Conservation (phyloP, 805 yeast species). For the Lachancea quebecensis region DNA sequence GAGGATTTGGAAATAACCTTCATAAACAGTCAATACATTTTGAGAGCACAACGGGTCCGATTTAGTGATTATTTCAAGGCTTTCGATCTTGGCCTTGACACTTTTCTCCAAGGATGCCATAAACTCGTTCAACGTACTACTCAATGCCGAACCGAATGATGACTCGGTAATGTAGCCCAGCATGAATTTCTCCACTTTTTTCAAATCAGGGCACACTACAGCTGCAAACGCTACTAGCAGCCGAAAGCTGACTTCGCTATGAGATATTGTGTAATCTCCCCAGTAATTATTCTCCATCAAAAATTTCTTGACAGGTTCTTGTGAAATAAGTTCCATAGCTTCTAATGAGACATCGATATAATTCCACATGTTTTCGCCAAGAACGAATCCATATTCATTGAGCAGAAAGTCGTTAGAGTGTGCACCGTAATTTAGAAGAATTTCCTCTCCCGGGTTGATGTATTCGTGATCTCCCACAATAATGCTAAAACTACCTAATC, state of each 20-base stretch:
- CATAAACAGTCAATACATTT: slow-evolving; percentile 15
- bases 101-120: neutral
- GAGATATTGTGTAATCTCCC: slow-evolving; percentile 66
- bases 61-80: neutral
- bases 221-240: slow-evolving; percentile 69
- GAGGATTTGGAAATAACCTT: slow-evolving; percentile 18
- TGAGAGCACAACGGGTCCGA: slow-evolving; percentile 8
- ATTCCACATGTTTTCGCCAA: slow-evolving; percentile 58
- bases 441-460: slow-evolving; percentile 39
- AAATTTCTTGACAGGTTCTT: slow-evolving; percentile 35
- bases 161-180: slow-evolving; percentile 26
- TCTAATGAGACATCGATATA: slow-evolving; percentile 53
- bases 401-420: slow-evolving; percentile 78
- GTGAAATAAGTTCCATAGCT: slow-evolving; percentile 34
- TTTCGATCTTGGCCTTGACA: neutral
- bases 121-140: slow-evolving; percentile 1
- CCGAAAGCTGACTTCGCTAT: slow-evolving; percentile 56
- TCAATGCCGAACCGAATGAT: slow-evolving; percentile 16
- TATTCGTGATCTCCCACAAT: slow-evolving; percentile 20
- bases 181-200: slow-evolving; percentile 23
- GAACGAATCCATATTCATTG: slow-evolving; percentile 80
- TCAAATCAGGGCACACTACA: slow-evolving; percentile 21
- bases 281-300: slow-evolving; percentile 49
- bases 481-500: slow-evolving; percentile 26
- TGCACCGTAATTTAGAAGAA: slow-evolving; percentile 77